These are phyloP conservation scores for Penicillium cosmopolitanum DNA, from an alignment of 495 filamentous ascomycete genomes.

Conservation along the genomic window DNA sequence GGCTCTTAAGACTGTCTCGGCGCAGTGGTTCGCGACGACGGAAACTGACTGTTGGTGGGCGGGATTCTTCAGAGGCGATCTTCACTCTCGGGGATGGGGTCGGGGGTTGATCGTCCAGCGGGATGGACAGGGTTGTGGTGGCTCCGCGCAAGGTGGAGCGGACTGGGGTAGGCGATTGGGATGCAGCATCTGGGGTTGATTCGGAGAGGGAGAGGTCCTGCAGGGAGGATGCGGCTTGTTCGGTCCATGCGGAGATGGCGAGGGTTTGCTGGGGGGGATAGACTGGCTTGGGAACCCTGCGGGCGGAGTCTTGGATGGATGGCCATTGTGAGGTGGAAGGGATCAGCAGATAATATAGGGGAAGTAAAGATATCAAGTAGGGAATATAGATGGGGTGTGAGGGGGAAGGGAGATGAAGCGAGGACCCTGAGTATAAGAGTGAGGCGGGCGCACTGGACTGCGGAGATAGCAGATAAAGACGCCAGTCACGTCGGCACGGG, in stretches of 20 bases:
- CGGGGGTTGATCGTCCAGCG: constrained; percentile 49
- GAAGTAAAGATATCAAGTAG: neutral
- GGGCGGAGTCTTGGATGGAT: constrained; percentile 45
- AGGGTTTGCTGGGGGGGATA: constrained; percentile 48
- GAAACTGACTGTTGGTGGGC: constrained; percentile 38
- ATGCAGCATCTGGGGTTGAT: constrained; percentile 16
- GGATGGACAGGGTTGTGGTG: constrained; percentile 51
- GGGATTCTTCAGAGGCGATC: constrained; percentile 22
- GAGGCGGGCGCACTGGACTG: neutral
- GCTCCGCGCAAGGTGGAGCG: constrained; percentile 40
- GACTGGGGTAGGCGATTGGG: constrained; percentile 27
- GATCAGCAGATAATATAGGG: constrained; percentile 2
- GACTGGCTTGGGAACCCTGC: constrained; percentile 28
- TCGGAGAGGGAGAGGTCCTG: constrained; percentile 47
- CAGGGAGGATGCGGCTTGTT: constrained; percentile 51
- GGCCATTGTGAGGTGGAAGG: constrained; percentile 34
- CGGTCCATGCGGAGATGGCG: constrained; percentile 57
- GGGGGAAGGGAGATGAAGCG: constrained; percentile 4
- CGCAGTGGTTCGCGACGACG: constrained; percentile 53
- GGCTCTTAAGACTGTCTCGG: constrained; percentile 64
- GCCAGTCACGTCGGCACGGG: constrained; percentile 25
- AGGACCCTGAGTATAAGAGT: too few relatives aligned
- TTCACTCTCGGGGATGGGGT: constrained; percentile 29
- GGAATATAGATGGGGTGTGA: constrained; percentile 7
- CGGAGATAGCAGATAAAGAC: constrained; percentile 30